Percentiles rank a stretch among this genome's conserved stretches.
Conservation (phyloP, 306 rosid species). For the Prunus mume region DNA sequence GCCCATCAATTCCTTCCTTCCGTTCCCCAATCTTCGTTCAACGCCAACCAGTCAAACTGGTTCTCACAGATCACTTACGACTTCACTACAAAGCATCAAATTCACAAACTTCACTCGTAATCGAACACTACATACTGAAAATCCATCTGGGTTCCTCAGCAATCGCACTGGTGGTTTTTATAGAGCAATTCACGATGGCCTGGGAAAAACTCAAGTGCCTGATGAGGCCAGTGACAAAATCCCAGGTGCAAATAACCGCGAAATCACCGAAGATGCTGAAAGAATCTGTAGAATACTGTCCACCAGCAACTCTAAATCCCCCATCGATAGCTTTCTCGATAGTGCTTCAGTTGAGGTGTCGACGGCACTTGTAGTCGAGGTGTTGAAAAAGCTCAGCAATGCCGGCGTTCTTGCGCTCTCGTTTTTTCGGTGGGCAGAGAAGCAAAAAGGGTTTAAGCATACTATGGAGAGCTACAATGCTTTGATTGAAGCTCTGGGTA, state of each 20-base stretch:
- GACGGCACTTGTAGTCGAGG: constrained; percentile 50
- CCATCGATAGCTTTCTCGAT: constrained; percentile 36
- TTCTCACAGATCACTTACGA: constrained; percentile 10
- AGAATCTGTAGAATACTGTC: constrained; percentile 49
- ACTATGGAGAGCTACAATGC: constrained; percentile 52
- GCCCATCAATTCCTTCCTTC: constrained; percentile 11
- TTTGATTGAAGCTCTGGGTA: constrained; percentile 74
- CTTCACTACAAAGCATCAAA: constrained; percentile 2
- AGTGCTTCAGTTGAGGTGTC: constrained; percentile 32
- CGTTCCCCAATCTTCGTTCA: constrained; percentile 5
- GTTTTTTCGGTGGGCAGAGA: constrained; percentile 86
- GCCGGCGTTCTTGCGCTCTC: constrained; percentile 72
- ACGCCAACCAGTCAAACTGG: constrained; percentile 10
- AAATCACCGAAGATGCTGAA: constrained; percentile 31
- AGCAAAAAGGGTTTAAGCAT: constrained; percentile 52
- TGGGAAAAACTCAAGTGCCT: constrained; percentile 6
- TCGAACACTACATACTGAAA: constrained; percentile 11
- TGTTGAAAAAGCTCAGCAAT: constrained; percentile 67
- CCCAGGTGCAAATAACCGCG: constrained; percentile 13
- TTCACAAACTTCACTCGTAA: constrained; percentile 5
- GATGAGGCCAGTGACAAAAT: constrained; percentile 14
- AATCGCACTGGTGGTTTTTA: constrained; percentile 2
- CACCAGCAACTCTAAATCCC: constrained; percentile 23
- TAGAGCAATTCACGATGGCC: constrained; percentile 14
- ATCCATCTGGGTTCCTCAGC: constrained; percentile 7